Percentiles rank a stretch among this genome's conserved stretches.
These are phyloP conservation scores for Coemansia asiatica DNA, from an alignment of 192 early-diverging fungal species.

Conservation along the genomic window DNA sequence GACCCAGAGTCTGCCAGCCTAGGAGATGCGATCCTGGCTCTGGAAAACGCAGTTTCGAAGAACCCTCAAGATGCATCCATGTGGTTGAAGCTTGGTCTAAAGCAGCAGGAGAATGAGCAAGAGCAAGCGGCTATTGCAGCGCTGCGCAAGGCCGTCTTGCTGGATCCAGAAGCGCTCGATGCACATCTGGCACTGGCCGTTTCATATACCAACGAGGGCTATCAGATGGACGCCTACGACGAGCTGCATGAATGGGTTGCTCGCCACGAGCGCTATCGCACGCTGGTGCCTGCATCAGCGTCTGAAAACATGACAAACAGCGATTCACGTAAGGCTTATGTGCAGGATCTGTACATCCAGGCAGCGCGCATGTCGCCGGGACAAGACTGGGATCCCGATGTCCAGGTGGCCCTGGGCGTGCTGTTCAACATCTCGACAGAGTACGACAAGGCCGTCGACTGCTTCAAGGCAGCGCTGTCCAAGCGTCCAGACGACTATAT, in stretches of 20 bases:
- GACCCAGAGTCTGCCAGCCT: constrained; percentile 62
- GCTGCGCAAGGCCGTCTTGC: constrained; percentile 71
- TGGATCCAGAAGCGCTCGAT: constrained; percentile 75
- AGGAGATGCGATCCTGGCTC: constrained; percentile 83
- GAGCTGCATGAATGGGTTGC: constrained; percentile 85
- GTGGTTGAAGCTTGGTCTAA: constrained; percentile 86
- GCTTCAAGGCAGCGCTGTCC: constrained; percentile 89
- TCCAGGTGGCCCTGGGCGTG: constrained; percentile 92
- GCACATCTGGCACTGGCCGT: constrained; percentile 87
- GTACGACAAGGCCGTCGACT: constrained; percentile 95
- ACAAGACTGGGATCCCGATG: constrained; percentile 75
- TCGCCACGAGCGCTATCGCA: constrained; percentile 70
- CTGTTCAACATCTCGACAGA: constrained; percentile 92
- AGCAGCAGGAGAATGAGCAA: constrained; percentile 97
- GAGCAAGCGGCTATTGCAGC: constrained; percentile 90
- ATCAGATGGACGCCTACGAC: constrained; percentile 82
- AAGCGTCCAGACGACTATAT: constrained; percentile 87
- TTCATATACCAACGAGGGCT: constrained; percentile 91
- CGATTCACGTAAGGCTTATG: constrained; percentile 63
- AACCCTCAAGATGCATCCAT: constrained; percentile 73
- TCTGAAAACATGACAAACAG: constrained; percentile 35
- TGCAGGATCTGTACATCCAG: constrained; percentile 75
- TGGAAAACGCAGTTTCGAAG: constrained; percentile 85
- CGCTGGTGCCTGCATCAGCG: constrained; percentile 38
- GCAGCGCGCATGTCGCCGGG: constrained; percentile 67